Evolutionary conservation across 495 filamentous ascomycete species (phyloP), one percentile per base, ranked within the genome.

Genomic region (Talaromyces trachyspermus): DNA sequence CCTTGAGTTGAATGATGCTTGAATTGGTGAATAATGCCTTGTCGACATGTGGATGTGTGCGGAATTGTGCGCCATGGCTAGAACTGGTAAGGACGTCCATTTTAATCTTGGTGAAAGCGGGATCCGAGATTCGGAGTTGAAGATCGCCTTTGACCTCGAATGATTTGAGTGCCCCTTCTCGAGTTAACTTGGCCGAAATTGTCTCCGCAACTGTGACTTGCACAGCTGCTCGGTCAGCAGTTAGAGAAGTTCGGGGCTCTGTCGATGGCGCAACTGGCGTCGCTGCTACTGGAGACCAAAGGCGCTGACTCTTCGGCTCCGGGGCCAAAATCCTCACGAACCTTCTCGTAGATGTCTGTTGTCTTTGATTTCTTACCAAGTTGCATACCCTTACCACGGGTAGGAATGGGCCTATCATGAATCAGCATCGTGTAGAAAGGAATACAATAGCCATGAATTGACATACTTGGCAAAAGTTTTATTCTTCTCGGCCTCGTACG

Each of bases 291-390:
- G 83, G 78, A 30, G 82, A 91, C 83, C 14, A 96, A 70, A 9
- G 91, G 89, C 27, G 77, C 77, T 39, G 84, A 77, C 48, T 91
- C 85, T 58, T 86, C 84, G 3, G 74, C 77, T 55, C 90, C 86
- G 25, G 84, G 77, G 9, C 88, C 89, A 42, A 96, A 64, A 49
- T 96, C 90, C 40, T 85, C 84, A 54, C 86, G 80, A n/a, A 98
- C 88, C 53, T 85, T 84, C 63, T 97, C 91, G 57, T 94, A 97
- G 75, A 96, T 95, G 66, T 92, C 87, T 11, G 87, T 92, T 23
- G 85, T 86, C 72, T 95, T 95, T 26, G 88, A 95, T 68, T 97
- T 97, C 75, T 95, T 95, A 65, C 92, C 94, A 30, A 98, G 69
- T 64, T 96, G 91, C 92, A 98, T 96, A 43, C 92, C 92, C 68